Conservation (phyloP, 306 rosid species). For the Oxytropis ochrocephala region DNA sequence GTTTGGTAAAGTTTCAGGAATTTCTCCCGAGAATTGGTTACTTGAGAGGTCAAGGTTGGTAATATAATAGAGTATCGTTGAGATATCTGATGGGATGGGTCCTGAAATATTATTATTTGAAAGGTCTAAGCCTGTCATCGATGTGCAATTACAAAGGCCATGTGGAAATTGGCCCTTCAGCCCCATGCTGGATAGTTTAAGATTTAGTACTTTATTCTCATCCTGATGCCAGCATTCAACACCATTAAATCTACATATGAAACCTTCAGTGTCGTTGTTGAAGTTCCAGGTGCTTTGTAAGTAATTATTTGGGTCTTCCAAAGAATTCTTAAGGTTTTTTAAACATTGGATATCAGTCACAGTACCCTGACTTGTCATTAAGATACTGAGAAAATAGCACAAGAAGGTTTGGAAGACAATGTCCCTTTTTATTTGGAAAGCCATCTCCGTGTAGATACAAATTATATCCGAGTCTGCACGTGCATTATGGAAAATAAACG, state of each 20-base stretch:
- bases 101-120: background rate
- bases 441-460: background rate
- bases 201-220: background rate
- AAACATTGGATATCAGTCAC: background rate
- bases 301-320: conserved; percentile 2
- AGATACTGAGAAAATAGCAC: background rate
- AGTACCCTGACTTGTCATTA: background rate
- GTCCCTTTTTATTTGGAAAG: background rate
- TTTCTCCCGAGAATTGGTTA: conserved; percentile 15
- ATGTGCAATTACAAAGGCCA: background rate
- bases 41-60: background rate
- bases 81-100: conserved; percentile 21
- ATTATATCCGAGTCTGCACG: background rate
- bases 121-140: background rate
- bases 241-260: background rate
- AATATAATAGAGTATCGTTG: background rate
- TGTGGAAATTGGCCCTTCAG: conserved; percentile 24
- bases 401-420: background rate
- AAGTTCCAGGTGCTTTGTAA: conserved; percentile 1
- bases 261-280: background rate
- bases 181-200: background rate
- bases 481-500: too few relatives aligned
- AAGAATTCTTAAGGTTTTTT: background rate
- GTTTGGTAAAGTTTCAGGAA: background rate
- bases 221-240: conserved; percentile 16